Evolutionary conservation across 169 alveolate genomes (phyloP).

Genomic region (Neospora caninum): DNA sequence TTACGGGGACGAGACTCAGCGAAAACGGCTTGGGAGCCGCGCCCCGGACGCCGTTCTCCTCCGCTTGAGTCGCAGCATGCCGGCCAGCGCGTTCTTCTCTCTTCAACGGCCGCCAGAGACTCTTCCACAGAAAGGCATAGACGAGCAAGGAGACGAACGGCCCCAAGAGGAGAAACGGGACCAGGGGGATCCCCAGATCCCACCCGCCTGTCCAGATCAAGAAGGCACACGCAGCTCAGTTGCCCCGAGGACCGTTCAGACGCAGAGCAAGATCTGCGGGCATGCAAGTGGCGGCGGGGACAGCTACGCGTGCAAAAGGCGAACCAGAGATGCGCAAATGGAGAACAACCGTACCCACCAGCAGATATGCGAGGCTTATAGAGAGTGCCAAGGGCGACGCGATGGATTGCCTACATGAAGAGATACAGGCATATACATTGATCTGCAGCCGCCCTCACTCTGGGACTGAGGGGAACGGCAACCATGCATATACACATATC

Average conservation of each 20-base stretch:
- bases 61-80: not conserved
- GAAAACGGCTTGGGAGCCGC: not conserved
- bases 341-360: too few relatives aligned
- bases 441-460: too few relatives aligned
- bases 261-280: not conserved
- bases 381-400: too few relatives aligned
- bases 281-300: too few relatives aligned
- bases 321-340: too few relatives aligned
- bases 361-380: too few relatives aligned
- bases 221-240: not conserved
- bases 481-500: too few relatives aligned
- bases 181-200: not conserved
- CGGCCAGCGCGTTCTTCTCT: not conserved
- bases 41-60: not conserved
- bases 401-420: too few relatives aligned
- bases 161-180: not conserved
- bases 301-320: too few relatives aligned
- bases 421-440: too few relatives aligned
- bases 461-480: too few relatives aligned
- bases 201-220: not conserved
- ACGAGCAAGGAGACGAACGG: not conserved
- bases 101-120: conserved; percentile 17
- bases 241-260: too few relatives aligned
- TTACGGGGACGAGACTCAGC: not conserved
- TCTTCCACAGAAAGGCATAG: not conserved